Percentiles rank a stretch among this genome's conserved stretches.
Evolutionary conservation across 106 monocot genomes (phyloP).

Genomic region (Dendrobium huoshanense): DNA sequence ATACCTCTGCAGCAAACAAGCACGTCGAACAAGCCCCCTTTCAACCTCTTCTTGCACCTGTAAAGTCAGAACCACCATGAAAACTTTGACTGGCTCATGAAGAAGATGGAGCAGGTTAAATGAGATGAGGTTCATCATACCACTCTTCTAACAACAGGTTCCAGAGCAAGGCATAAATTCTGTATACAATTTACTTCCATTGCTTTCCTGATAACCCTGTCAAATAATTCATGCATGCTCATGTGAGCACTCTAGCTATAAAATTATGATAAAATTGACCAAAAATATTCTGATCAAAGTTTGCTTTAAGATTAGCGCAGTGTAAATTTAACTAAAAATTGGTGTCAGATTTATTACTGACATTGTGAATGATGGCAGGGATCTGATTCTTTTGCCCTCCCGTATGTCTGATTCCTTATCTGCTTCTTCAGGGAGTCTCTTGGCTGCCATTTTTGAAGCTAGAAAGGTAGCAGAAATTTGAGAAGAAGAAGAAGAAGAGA

Average conservation of each 20-base stretch:
- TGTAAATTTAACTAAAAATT: background rate
- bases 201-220: slow-evolving; percentile 9
- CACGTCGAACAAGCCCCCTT: background rate
- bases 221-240: background rate
- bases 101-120: background rate
- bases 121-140: background rate
- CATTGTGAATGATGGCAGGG: slow-evolving; percentile 5
- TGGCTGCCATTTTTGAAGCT: background rate
- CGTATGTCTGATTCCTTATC: background rate
- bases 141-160: slow-evolving; percentile 4
- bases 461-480: background rate
- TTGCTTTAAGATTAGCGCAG: too few species aligned
- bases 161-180: background rate
- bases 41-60: slow-evolving; percentile 8
- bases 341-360: background rate
- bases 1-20: background rate
- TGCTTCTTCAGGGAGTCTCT: background rate
- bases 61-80: background rate
- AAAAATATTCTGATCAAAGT: too few species aligned
- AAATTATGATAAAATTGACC: background rate
- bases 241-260: background rate
- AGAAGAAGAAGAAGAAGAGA: background rate
- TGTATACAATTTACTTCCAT: background rate
- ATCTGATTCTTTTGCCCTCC: slow-evolving; percentile 3
- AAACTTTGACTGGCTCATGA: background rate